Conservation (phyloP, 768 basidiomycete species). For the Pleurotus giganteus region DNA sequence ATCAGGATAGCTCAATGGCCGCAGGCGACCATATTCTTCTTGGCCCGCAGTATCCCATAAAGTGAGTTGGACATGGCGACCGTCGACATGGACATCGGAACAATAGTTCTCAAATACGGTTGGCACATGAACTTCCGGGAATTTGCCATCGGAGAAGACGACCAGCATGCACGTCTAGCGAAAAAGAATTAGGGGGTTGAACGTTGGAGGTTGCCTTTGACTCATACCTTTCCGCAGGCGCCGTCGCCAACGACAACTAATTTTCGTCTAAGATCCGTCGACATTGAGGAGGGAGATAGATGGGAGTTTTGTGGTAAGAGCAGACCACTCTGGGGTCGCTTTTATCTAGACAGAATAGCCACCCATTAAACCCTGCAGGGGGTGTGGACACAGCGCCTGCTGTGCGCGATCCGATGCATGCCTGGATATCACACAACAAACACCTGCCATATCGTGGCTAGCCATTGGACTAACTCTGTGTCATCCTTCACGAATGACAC, state of each 20-base stretch:
- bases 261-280: slow-evolving; percentile 9
- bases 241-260: slow-evolving; percentile 18
- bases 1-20: slow-evolving; percentile 81
- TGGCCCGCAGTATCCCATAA: slow-evolving; percentile 68
- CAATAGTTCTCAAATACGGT: slow-evolving; percentile 15
- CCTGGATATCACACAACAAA: neutral
- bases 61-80: slow-evolving; percentile 9
- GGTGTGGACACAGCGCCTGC: slow-evolving; percentile 1
- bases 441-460: neutral
- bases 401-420: neutral
- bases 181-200: neutral
- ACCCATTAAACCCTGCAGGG: slow-evolving; percentile 5
- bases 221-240: slow-evolving; percentile 17
- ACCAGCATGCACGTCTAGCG: slow-evolving; percentile 4
- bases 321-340: neutral
- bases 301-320: neutral
- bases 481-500: neutral
- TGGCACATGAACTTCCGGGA: slow-evolving; percentile 10
- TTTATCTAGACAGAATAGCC: slow-evolving; percentile 2
- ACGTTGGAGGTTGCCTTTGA: neutral
- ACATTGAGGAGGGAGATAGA: neutral
- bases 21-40: slow-evolving; percentile 79
- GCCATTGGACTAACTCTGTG: neutral
- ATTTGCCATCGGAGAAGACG: slow-evolving; percentile 11
- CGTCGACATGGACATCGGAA: slow-evolving; percentile 15